phyloP scores from a whole-genome alignment of 2,329 filamentous ascomycete species.

The Botryosphaeria agaves region DNA sequence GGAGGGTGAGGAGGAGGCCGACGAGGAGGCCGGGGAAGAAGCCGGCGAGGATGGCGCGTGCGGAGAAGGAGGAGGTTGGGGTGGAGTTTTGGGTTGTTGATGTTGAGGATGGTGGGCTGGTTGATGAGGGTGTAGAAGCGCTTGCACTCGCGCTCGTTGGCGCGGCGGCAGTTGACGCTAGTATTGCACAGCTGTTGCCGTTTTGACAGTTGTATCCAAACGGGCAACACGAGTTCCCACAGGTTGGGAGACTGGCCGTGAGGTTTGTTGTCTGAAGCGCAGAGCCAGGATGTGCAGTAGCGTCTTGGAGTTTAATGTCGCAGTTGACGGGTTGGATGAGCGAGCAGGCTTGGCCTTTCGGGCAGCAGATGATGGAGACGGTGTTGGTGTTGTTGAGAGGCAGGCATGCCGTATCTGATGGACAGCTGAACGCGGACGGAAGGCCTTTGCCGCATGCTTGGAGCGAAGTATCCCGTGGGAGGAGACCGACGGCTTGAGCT shows the following conservation, averaged over 20 bases:
- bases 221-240: constrained; percentile 49
- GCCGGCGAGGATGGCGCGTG: constrained; percentile 15
- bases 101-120: constrained; percentile 2
- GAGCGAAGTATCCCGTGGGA: constrained; percentile 20
- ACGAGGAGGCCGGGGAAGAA: constrained; percentile 16
- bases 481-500: constrained; percentile 12
- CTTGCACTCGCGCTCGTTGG: neutral
- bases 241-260: constrained; percentile 35
- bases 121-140: constrained; percentile 2
- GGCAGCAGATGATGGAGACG: constrained; percentile 58
- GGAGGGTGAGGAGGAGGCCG: constrained; percentile 10
- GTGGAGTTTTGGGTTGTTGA: constrained; percentile 1
- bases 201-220: constrained; percentile 49
- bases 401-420: constrained; percentile 35
- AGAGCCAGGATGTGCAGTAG: constrained; percentile 35
- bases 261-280: constrained; percentile 51
- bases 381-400: constrained; percentile 42
- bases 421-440: constrained; percentile 52
- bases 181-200: constrained; percentile 29
- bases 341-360: constrained; percentile 37
- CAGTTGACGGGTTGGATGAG: constrained; percentile 48
- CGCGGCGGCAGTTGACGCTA: constrained; percentile 1
- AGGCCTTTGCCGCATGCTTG: constrained; percentile 37
- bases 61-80: constrained; percentile 9
- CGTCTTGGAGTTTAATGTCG: constrained; percentile 43